Percentiles rank a stretch among this genome's conserved stretches.
Evolutionary conservation across 805 yeast genomes (phyloP).

Genomic region (Starmerella tilneyi): DNA sequence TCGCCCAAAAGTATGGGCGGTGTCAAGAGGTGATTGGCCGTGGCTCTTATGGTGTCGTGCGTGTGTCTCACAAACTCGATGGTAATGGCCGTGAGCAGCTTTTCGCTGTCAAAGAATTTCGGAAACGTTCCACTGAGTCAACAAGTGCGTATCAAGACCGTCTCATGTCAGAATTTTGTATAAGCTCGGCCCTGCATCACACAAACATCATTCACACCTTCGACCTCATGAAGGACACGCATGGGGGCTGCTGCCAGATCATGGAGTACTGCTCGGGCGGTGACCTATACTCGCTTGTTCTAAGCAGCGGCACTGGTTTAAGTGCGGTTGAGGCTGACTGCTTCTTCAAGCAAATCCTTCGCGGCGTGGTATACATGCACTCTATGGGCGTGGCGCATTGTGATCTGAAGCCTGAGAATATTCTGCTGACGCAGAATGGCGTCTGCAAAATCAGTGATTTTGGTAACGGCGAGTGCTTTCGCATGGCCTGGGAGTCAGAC

Average conservation of each 20-base stretch:
- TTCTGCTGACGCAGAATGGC: slow-evolving; percentile 58
- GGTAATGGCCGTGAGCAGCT: slow-evolving; percentile 36
- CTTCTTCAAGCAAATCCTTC: slow-evolving; percentile 72
- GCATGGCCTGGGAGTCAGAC: slow-evolving; percentile 78
- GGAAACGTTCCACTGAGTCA: slow-evolving; percentile 50
- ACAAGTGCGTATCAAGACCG: slow-evolving; percentile 53
- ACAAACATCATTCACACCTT: slow-evolving; percentile 66
- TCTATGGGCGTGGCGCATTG: slow-evolving; percentile 89
- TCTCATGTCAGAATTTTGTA: slow-evolving; percentile 82
- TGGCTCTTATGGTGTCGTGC: slow-evolving; percentile 89
- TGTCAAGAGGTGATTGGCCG: slow-evolving; percentile 92
- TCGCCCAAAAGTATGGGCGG: slow-evolving; percentile 81
- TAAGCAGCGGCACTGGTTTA: slow-evolving; percentile 44
- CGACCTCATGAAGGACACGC: slow-evolving; percentile 67
- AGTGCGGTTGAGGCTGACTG: slow-evolving; percentile 72
- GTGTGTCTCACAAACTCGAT: slow-evolving; percentile 60
- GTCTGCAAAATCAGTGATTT: slow-evolving; percentile 68
- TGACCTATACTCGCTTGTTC: slow-evolving; percentile 54
- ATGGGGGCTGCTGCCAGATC: slow-evolving; percentile 70
- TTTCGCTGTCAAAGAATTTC: slow-evolving; percentile 70
- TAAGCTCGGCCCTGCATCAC: slow-evolving; percentile 65
- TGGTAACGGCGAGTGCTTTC: slow-evolving; percentile 83
- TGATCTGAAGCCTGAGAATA: slow-evolving; percentile 82
- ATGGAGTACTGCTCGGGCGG: slow-evolving; percentile 95
- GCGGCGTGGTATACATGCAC: slow-evolving; percentile 78